Percentiles rank a stretch among this genome's conserved stretches.
Conservation (phyloP, 768 basidiomycete species). For the Cyclocybe cylindracea region DNA sequence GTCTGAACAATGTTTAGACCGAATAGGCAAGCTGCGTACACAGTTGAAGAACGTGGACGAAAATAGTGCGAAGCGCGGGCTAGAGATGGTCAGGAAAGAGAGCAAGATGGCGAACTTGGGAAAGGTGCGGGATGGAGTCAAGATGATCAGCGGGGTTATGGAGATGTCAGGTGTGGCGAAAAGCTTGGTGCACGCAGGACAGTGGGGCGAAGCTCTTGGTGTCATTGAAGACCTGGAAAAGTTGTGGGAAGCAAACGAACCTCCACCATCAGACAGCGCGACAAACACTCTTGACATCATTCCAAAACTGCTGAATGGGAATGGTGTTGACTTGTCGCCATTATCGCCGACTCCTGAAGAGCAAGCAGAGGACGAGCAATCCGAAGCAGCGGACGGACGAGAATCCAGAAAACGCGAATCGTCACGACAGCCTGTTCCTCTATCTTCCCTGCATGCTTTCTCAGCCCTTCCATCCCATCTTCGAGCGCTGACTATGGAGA, state of each 20-base stretch:
- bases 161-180: conserved; percentile 77
- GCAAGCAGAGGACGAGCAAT: conserved; percentile 18
- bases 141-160: conserved; percentile 66
- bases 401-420: conserved; percentile 13
- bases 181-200: conserved; percentile 76
- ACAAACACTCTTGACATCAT: conserved; percentile 4
- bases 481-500: conserved; percentile 69
- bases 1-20: conserved; percentile 77
- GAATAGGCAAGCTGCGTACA: conserved; percentile 70
- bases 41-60: conserved; percentile 78
- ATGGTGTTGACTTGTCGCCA: conserved; percentile 22
- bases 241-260: conserved; percentile 45
- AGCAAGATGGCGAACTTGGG: conserved; percentile 60
- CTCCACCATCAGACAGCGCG: conserved; percentile 4
- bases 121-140: conserved; percentile 60
- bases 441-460: conserved; percentile 74
- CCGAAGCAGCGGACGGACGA: conserved; percentile 3
- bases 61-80: conserved; percentile 74
- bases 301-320: conserved; percentile 10
- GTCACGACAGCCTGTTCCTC: conserved; percentile 43
- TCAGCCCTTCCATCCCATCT: conserved; percentile 75
- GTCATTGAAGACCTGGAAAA: conserved; percentile 69
- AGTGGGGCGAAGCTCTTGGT: conserved; percentile 85
- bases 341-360: conserved; percentile 42
- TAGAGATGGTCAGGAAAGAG: conserved; percentile 72